These are phyloP conservation scores for Phytophthora citricola DNA, from an alignment of 352 stramenopile species.

Conservation along the genomic window DNA sequence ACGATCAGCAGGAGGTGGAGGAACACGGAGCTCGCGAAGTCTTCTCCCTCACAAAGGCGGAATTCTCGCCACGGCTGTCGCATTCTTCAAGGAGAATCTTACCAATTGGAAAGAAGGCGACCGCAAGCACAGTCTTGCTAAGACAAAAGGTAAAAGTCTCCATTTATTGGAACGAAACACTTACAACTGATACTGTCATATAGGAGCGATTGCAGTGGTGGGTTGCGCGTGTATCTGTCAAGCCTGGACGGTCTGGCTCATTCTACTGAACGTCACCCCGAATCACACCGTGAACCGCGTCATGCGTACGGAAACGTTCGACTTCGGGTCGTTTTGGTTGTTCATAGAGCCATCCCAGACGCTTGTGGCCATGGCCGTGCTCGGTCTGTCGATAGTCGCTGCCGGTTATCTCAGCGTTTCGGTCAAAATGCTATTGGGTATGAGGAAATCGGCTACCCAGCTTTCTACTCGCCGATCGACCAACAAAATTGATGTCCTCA, in stretches of 20 bases:
- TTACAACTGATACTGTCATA: too few relatives aligned
- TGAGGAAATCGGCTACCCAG: neutral
- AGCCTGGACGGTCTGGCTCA: constrained; percentile 31
- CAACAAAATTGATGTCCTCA: constrained; percentile 1
- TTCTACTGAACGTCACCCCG: constrained; percentile 26
- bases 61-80: neutral
- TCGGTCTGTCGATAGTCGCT: constrained; percentile 17
- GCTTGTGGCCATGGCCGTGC: constrained; percentile 1
- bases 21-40: constrained; percentile 1
- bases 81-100: neutral
- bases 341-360: constrained; percentile 9
- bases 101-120: neutral
- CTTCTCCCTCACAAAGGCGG: neutral
- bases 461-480: neutral
- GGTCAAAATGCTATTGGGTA: neutral
- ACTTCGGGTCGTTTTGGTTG: constrained; percentile 37
- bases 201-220: neutral
- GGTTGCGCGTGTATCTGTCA: neutral
- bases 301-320: constrained; percentile 29
- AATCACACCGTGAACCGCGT: constrained; percentile 27
- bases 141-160: neutral
- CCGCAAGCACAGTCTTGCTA: neutral
- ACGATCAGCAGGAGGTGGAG: neutral
- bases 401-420: constrained; percentile 13
- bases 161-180: too few relatives aligned